A percentile compares a stretch with the other conserved stretches of the same genome.
Conservation (phyloP, 768 basidiomycete species). For the Mycena albidolilacea region DNA sequence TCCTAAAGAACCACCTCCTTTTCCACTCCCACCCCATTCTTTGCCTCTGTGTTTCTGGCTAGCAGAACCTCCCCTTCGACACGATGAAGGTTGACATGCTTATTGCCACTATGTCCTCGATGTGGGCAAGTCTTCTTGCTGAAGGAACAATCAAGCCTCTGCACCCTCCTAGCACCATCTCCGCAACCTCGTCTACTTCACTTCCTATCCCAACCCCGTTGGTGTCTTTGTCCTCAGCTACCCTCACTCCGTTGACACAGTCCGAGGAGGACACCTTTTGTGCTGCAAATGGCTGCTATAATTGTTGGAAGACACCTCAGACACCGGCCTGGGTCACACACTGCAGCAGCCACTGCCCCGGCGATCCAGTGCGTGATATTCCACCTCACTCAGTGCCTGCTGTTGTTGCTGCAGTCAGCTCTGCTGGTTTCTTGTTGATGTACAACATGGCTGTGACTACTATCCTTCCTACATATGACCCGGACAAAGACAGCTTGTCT, state of each 20-base stretch:
- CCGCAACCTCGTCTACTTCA: not conserved
- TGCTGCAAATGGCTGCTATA: slow-evolving; percentile 6
- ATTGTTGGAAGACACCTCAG: slow-evolving; percentile 19
- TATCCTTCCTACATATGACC: too few relatives aligned
- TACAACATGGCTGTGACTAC: too few relatives aligned
- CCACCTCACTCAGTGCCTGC: too few relatives aligned
- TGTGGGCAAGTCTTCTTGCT: slow-evolving; percentile 9
- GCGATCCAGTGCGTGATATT: too few relatives aligned
- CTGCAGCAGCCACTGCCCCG: too few relatives aligned
- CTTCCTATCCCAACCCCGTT: not conserved
- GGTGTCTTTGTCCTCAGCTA: not conserved
- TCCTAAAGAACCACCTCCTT: slow-evolving; percentile 10
- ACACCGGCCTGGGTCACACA: too few relatives aligned
- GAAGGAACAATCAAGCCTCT: slow-evolving; percentile 6
- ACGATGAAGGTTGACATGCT: slow-evolving; percentile 13
- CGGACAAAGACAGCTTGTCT: too few relatives aligned
- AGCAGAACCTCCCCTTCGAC: not conserved
- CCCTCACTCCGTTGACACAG: slow-evolving; percentile 1
- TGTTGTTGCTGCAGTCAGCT: too few relatives aligned
- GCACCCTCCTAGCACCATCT: not conserved
- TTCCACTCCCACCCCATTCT: slow-evolving; percentile 15
- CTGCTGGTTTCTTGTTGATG: too few relatives aligned
- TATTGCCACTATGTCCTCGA: slow-evolving; percentile 11
- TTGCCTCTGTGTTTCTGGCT: not conserved
- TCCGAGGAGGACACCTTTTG: slow-evolving; percentile 13